A percentile compares a stretch with the other conserved stretches of the same genome.
Evolutionary conservation across 495 filamentous ascomycete species (phyloP).

Genomic region (Lasiosphaeris hirsuta): DNA sequence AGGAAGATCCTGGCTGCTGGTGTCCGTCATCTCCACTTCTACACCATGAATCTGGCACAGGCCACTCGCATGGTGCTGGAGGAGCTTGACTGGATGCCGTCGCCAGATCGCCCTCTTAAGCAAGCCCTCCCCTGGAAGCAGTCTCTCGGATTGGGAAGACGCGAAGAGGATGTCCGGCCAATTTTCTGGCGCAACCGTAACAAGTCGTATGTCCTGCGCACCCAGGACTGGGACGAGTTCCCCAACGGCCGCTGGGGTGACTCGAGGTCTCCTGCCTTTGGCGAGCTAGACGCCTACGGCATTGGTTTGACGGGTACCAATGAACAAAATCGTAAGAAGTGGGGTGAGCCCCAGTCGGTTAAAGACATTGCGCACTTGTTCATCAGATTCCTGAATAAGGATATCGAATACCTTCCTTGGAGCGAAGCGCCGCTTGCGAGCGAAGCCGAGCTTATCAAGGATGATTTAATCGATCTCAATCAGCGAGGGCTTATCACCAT

Average conservation of each 20-base stretch:
- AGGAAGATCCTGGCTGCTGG: conserved; percentile 74
- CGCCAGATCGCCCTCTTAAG: conserved; percentile 69
- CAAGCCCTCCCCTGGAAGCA: conserved; percentile 92
- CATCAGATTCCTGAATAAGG: conserved; percentile 73
- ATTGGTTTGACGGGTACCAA: conserved; percentile 95
- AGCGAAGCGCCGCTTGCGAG: conserved; percentile 81
- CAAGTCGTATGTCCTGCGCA: conserved; percentile 89
- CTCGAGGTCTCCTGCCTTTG: conserved; percentile 92
- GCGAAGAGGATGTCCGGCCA: conserved; percentile 92
- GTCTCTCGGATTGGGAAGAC: conserved; percentile 80
- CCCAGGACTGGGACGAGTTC: conserved; percentile 99
- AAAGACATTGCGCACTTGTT: conserved; percentile 80
- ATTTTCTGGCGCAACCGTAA: conserved; percentile 99
- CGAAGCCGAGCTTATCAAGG: conserved; percentile 75
- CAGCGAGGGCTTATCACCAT: conserved; percentile 85
- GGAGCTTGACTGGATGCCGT: conserved; percentile 76
- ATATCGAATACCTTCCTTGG: conserved; percentile 86
- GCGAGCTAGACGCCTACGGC: conserved; percentile 93
- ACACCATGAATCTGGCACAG: conserved; percentile 98
- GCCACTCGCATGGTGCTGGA: conserved; percentile 92
- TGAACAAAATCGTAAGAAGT: conserved; percentile 92
- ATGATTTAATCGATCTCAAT: conserved; percentile 78
- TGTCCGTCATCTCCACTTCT: conserved; percentile 91
- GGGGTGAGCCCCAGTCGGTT: conserved; percentile 80
- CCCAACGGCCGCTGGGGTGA: conserved; percentile 99